These are phyloP conservation scores for Suhomyces guaymorum DNA, from an alignment of 1,139 yeast genomes.

Conservation along the genomic window DNA sequence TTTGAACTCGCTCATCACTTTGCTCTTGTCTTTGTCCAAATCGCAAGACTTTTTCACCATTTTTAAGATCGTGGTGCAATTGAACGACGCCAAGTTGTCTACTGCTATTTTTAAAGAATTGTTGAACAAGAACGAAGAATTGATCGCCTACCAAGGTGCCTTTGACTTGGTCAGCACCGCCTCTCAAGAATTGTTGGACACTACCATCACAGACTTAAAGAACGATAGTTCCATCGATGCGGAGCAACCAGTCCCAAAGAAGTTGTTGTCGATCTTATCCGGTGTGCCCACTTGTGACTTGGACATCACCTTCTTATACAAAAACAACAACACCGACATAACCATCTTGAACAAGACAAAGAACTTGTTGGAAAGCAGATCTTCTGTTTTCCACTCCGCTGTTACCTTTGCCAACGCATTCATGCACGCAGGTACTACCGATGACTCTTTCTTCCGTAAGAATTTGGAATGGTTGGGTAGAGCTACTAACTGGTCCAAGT, in stretches of 20 bases:
- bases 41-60: slow-evolving; percentile 80
- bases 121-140: slow-evolving; percentile 38
- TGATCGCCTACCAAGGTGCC: slow-evolving; percentile 89
- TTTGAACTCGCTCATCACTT: slow-evolving; percentile 60
- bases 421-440: slow-evolving; percentile 96
- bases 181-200: slow-evolving; percentile 83
- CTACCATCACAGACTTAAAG: slow-evolving; percentile 50
- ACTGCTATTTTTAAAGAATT: slow-evolving; percentile 64
- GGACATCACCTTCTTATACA: slow-evolving; percentile 82
- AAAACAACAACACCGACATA: slow-evolving; percentile 85
- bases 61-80: slow-evolving; percentile 83
- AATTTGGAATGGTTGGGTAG: slow-evolving; percentile 95
- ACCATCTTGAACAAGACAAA: slow-evolving; percentile 81
- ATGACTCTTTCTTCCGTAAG: slow-evolving; percentile 86
- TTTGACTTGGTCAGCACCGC: slow-evolving; percentile 92
- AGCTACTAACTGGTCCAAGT: slow-evolving; percentile 97
- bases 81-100: slow-evolving; percentile 76
- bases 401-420: slow-evolving; percentile 94
- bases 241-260: slow-evolving; percentile 35
- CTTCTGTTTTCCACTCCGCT: slow-evolving; percentile 93
- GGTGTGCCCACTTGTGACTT: slow-evolving; percentile 96
- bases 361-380: slow-evolving; percentile 82
- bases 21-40: slow-evolving; percentile 56
- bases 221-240: slow-evolving; percentile 41
- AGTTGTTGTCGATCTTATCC: slow-evolving; percentile 66